phyloP scores from a whole-genome alignment of 2,329 filamentous ascomycete genomes.

The Nakataea oryzae region DNA sequence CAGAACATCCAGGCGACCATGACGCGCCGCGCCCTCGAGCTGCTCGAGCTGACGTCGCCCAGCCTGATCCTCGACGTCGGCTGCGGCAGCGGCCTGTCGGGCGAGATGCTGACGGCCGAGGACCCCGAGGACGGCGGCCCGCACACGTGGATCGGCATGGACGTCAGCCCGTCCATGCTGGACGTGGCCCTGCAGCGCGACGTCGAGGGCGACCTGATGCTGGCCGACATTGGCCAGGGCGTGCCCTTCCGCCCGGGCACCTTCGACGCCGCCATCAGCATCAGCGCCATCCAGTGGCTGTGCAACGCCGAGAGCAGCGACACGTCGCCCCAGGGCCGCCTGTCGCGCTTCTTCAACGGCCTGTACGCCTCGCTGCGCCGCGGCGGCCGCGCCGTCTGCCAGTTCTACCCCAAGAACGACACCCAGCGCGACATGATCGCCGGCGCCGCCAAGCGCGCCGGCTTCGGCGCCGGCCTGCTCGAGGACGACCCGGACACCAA shows the following conservation, averaged over 20 bases:
- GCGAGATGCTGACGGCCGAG: constrained; percentile 68
- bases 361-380: constrained; percentile 75
- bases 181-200: constrained; percentile 85
- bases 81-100: constrained; percentile 87
- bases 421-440: constrained; percentile 87
- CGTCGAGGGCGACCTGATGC: constrained; percentile 84
- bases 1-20: constrained; percentile 91
- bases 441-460: constrained; percentile 79
- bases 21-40: constrained; percentile 85
- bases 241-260: constrained; percentile 85
- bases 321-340: constrained; percentile 65
- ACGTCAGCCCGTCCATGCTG: constrained; percentile 93
- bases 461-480: constrained; percentile 87
- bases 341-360: constrained; percentile 84
- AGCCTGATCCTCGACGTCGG: constrained; percentile 94
- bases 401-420: constrained; percentile 97
- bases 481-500: constrained; percentile 96
- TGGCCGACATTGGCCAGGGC: constrained; percentile 92
- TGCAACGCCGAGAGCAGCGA: constrained; percentile 91
- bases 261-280: constrained; percentile 92
- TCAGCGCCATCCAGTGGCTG: constrained; percentile 95
- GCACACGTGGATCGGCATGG: constrained; percentile 96
- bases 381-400: constrained; percentile 84
- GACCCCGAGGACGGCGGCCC: constrained; percentile 62
- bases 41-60: constrained; percentile 69